Percentiles rank a stretch among this genome's conserved stretches.
Evolutionary conservation across 1,139 yeast genomes (phyloP).

Genomic region (Yamadazyma conglobata): DNA sequence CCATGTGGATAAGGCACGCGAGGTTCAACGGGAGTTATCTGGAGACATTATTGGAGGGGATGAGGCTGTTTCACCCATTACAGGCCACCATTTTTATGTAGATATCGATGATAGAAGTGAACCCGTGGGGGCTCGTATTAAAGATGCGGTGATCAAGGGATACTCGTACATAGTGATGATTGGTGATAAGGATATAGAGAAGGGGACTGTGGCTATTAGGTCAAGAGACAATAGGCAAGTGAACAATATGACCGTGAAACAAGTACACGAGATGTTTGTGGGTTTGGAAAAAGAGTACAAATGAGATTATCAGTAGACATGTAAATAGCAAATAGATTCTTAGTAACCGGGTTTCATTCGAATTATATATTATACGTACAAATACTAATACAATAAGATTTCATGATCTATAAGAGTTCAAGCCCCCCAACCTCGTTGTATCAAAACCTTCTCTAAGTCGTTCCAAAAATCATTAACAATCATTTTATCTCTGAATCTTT

Average conservation of each 20-base stretch:
- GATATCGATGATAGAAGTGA: conserved; percentile 75
- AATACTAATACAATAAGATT: too few relatives aligned
- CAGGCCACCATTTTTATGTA: conserved; percentile 63
- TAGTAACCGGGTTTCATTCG: too few relatives aligned
- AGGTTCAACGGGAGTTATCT: conserved; percentile 44
- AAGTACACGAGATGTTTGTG: conserved; percentile 48
- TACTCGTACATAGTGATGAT: conserved; percentile 77
- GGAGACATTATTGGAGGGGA: conserved; percentile 42
- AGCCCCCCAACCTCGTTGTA: conserved; percentile 46
- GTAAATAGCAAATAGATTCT: too few relatives aligned
- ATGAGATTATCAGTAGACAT: too few relatives aligned
- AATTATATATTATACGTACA: too few relatives aligned
- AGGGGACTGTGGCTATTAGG: conserved; percentile 62
- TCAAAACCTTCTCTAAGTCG: conserved; percentile 58
- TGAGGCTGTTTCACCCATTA: conserved; percentile 43
- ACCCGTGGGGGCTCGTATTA: conserved; percentile 76
- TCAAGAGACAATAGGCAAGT: conserved; percentile 54
- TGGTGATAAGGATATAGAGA: conserved; percentile 79
- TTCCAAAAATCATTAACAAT: conserved; percentile 85
- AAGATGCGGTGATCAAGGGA: conserved; percentile 72
- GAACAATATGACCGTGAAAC: conserved; percentile 39
- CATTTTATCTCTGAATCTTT: conserved; percentile 86
- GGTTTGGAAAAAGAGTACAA: conserved; percentile 46
- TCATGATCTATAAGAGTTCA: too few relatives aligned
- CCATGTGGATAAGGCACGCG: conserved; percentile 54